These are phyloP conservation scores for Hypoxylon intermedium DNA, from an alignment of 495 filamentous ascomycete genomes.

Conservation along the genomic window DNA sequence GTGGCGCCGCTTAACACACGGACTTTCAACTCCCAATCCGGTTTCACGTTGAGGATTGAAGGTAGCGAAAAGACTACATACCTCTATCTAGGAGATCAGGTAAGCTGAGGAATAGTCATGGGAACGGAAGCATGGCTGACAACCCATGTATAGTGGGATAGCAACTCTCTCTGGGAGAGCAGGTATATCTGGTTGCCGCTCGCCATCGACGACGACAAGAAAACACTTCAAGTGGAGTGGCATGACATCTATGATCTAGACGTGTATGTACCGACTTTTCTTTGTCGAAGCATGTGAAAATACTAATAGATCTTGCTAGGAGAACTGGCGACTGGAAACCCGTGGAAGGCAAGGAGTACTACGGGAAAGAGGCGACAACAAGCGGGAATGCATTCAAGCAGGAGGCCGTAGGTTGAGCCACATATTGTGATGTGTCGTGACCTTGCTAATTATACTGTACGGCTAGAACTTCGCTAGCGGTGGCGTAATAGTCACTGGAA, in stretches of 20 bases:
- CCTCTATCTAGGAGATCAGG: constrained; percentile 57
- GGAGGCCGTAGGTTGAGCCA: constrained; percentile 46
- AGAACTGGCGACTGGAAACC: constrained; percentile 55
- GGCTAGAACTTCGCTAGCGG: constrained; percentile 53
- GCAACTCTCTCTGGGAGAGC: constrained; percentile 58
- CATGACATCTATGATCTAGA: constrained; percentile 55
- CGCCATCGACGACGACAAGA: constrained; percentile 47
- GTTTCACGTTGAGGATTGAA: constrained; percentile 54
- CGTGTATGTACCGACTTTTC: constrained; percentile 35
- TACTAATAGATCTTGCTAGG: constrained; percentile 9
- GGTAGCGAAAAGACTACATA: constrained; percentile 57
- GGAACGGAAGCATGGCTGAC: too few species aligned
- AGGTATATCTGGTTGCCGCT: constrained; percentile 62
- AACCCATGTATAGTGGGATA: constrained; percentile 64
- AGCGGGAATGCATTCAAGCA: constrained; percentile 55
- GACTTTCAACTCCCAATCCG: constrained; percentile 61
- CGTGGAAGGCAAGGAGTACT: constrained; percentile 53
- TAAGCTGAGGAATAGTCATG: too few species aligned
- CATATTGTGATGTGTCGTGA: neutral
- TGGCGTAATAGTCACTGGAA: constrained; percentile 54
- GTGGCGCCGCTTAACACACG: constrained; percentile 56
- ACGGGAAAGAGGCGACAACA: constrained; percentile 47
- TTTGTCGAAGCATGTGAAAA: neutral
- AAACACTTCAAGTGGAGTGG: constrained; percentile 50
- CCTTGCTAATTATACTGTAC: neutral